phyloP scores from a whole-genome alignment of 257 asterid species.

The Euphrasia confusa region DNA sequence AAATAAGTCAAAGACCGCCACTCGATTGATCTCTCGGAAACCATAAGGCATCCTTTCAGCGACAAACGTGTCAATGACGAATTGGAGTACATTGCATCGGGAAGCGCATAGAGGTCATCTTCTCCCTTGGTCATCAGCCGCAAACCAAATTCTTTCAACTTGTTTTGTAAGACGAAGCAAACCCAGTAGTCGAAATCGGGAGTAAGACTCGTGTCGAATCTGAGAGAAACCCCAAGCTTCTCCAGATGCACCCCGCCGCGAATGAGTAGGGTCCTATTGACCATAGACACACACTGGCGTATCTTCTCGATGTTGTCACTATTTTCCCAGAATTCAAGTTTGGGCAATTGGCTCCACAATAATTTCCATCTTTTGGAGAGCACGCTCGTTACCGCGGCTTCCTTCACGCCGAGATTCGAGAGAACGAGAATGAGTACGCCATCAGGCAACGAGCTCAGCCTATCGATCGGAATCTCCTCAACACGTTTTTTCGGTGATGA shows the following conservation, averaged over 20 bases:
- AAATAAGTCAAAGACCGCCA: conserved; percentile 5
- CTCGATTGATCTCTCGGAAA: not conserved
- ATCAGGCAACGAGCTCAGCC: conserved; percentile 17
- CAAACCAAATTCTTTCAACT: not conserved
- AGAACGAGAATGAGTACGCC: conserved; percentile 6
- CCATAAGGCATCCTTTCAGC: not conserved
- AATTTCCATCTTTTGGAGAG: conserved; percentile 19
- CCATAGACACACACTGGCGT: not conserved
- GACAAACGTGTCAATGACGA: conserved; percentile 6
- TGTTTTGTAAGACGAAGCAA: not conserved
- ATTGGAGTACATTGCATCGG: conserved; percentile 7
- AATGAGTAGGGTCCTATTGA: conserved; percentile 1
- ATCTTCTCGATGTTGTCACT: not conserved
- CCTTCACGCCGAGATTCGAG: conserved; percentile 1
- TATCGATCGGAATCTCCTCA: not conserved
- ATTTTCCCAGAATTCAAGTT: not conserved
- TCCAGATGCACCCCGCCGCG: not conserved
- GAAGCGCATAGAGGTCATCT: not conserved
- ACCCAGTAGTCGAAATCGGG: not conserved
- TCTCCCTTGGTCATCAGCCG: not conserved
- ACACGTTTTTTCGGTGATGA: not conserved
- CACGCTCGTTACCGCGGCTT: conserved; percentile 1
- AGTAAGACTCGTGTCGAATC: not conserved
- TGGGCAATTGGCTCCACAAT: conserved; percentile 5
- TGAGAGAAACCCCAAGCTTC: not conserved